Conservation (phyloP, 176 grass and related monocot genomes). For the Phoenix dactylifera region DNA sequence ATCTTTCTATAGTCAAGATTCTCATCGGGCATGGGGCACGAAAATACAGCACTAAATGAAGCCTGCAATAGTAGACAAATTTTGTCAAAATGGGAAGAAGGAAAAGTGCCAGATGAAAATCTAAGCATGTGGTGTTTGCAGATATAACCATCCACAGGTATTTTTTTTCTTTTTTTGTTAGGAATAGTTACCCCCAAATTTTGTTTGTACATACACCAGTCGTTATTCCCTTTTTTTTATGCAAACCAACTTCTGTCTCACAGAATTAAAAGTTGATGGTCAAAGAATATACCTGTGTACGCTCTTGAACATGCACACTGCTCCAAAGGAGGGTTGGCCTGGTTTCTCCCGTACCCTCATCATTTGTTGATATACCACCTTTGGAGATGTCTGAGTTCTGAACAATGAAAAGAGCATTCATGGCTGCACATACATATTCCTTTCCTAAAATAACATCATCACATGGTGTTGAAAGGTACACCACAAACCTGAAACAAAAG, state of each 20-base stretch:
- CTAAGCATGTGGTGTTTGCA: no score
- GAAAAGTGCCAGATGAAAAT: neutral
- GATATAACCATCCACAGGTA: no score
- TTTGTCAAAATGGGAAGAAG: slow-evolving; percentile 3
- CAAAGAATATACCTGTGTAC: slow-evolving; percentile 51
- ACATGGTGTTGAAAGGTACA: slow-evolving; percentile 74
- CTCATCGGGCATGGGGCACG: slow-evolving; percentile 76
- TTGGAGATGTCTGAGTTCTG: slow-evolving; percentile 26
- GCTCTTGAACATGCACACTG: slow-evolving; percentile 63
- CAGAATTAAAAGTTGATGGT: slow-evolving; percentile 1
- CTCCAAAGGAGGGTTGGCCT: slow-evolving; percentile 72
- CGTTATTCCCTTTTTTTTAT: no score
- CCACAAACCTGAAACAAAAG: slow-evolving; percentile 56
- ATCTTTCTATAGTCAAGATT: slow-evolving; percentile 64
- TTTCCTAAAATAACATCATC: slow-evolving; percentile 46
- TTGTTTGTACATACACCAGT: no score
- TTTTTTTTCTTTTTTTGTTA: no score
- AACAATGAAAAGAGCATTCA: slow-evolving; percentile 54
- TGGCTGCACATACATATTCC: slow-evolving; percentile 54
- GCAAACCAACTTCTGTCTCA: neutral
- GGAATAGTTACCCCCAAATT: no score
- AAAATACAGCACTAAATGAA: slow-evolving; percentile 38
- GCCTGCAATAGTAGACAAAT: slow-evolving; percentile 36
- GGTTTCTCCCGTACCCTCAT: slow-evolving; percentile 17
- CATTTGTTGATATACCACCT: slow-evolving; percentile 23